A percentile compares a stretch with the other conserved stretches of the same genome.
Evolutionary conservation across 1,284 basidiomycete genomes (phyloP).

Genomic region (Mycena citricolor): DNA sequence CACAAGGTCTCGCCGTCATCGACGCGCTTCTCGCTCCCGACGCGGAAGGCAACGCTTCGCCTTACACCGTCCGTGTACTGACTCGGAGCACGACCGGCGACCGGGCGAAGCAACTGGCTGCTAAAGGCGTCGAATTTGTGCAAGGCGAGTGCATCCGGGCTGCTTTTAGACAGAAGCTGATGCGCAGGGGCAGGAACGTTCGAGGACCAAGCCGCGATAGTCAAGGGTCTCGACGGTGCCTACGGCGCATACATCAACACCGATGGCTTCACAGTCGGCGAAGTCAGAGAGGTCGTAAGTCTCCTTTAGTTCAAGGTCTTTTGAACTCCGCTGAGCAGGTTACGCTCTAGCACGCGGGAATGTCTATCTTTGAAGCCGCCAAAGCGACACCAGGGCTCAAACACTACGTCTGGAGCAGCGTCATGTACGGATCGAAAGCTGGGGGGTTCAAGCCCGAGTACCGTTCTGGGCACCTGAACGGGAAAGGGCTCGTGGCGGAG

Average conservation of each 20-base stretch:
- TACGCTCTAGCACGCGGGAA: conserved; percentile 26
- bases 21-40: conserved; percentile 30
- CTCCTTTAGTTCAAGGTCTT: no score
- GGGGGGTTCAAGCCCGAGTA: conserved; percentile 28
- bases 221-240: conserved; percentile 38
- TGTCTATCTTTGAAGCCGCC: conserved; percentile 49
- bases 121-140: conserved; percentile 36
- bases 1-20: conserved; percentile 40
- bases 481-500: conserved; percentile 28
- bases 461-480: conserved; percentile 26
- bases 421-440: conserved; percentile 45
- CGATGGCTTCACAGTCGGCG: conserved; percentile 47
- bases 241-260: conserved; percentile 49
- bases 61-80: conserved; percentile 39
- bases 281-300: conserved; percentile 42
- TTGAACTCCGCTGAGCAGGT: not conserved
- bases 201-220: conserved; percentile 35
- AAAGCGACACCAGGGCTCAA: conserved; percentile 37
- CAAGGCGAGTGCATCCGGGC: conserved; percentile 29
- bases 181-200: conserved; percentile 18
- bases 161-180: no score
- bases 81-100: conserved; percentile 35
- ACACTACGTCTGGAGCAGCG: conserved; percentile 49
- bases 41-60: conserved; percentile 33
- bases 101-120: conserved; percentile 30